Conservation (phyloP, 345 rosid species). For the Populus pruinosa region DNA sequence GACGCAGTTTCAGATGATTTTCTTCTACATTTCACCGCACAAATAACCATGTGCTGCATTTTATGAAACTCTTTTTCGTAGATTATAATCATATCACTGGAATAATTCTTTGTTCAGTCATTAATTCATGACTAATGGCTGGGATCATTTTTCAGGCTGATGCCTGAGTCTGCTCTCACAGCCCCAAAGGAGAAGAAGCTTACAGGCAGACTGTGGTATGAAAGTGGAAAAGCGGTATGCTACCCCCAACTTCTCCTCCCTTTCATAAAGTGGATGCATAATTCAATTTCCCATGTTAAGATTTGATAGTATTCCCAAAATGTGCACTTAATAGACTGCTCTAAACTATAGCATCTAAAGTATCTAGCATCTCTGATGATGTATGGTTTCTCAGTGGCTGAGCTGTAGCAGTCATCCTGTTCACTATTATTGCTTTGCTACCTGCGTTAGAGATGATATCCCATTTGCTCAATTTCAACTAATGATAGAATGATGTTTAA, state of each 20-base stretch:
- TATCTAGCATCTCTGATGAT: neutral
- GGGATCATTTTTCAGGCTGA: conserved; percentile 45
- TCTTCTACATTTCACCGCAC: neutral
- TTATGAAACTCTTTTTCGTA: neutral
- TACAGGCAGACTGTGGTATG: conserved; percentile 93
- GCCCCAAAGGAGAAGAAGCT: conserved; percentile 82
- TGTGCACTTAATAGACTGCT: neutral
- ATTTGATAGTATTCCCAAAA: neutral
- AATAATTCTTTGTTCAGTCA: neutral
- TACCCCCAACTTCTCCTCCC: neutral
- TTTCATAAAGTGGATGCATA: neutral
- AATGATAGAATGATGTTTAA: neutral
- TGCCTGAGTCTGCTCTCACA: conserved; percentile 86
- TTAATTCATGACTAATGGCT: neutral
- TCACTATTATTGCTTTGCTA: neutral
- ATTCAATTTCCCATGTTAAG: neutral
- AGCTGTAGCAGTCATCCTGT: neutral
- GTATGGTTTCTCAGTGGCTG: neutral
- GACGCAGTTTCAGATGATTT: too few relatives aligned
- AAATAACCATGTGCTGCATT: neutral
- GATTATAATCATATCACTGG: neutral
- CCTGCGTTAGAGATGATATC: too few relatives aligned
- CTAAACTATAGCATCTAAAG: neutral
- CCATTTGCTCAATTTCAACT: neutral
- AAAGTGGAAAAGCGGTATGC: conserved; percentile 74